phyloP scores from a whole-genome alignment of 2,329 filamentous ascomycete genomes.

The Chalara sp. region DNA sequence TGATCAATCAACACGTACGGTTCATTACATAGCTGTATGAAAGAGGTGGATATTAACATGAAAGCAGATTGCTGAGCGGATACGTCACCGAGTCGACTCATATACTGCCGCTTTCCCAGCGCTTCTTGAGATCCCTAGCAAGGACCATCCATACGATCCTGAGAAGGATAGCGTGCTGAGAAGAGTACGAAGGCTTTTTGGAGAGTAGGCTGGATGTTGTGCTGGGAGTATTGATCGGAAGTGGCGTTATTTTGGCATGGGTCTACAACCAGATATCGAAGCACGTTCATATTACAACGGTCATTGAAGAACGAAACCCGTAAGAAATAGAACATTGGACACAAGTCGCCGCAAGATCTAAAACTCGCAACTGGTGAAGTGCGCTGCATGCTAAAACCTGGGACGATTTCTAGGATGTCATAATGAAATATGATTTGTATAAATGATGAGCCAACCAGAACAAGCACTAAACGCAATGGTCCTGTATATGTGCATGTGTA shows the following conservation, averaged over 20 bases:
- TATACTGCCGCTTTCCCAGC: constrained; percentile 96
- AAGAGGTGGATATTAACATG: constrained; percentile 1
- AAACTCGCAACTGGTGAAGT: no score
- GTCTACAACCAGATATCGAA: no score
- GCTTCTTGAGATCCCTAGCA: constrained; percentile 93
- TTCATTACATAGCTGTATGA: not conserved
- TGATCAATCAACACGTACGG: constrained; percentile 95
- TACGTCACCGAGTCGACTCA: constrained; percentile 82
- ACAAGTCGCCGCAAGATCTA: no score
- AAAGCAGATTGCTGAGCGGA: constrained; percentile 79
- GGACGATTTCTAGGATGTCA: no score
- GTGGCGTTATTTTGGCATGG: not conserved
- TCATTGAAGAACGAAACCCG: no score
- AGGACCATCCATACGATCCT: constrained; percentile 97
- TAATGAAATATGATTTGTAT: no score
- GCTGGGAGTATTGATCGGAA: not conserved
- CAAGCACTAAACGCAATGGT: no score
- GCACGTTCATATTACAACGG: no score
- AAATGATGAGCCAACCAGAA: no score
- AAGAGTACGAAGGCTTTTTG: constrained; percentile 69
- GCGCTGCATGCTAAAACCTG: no score
- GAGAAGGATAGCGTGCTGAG: constrained; percentile 98
- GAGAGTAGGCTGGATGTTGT: constrained; percentile 46
- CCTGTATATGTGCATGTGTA: no score
- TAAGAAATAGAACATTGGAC: no score